Evolutionary conservation across 176 grass and related monocot genomes (phyloP).

Genomic region (Oryza punctata): DNA sequence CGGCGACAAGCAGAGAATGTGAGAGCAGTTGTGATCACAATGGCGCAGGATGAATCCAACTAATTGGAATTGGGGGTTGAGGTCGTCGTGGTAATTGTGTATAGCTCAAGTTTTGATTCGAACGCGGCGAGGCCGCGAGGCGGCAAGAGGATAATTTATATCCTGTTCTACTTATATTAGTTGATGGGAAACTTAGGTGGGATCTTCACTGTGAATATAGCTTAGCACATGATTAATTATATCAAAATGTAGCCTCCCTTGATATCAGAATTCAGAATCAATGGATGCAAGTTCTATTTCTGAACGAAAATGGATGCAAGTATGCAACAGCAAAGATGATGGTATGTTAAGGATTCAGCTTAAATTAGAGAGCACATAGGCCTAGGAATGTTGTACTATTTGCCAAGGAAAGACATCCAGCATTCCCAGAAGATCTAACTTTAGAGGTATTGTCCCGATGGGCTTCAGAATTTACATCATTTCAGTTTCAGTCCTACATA

Average conservation of each 20-base stretch:
- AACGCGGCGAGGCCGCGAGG: not conserved
- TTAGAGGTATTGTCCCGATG: too few species aligned
- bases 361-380: too few species aligned
- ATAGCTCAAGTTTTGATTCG: slow-evolving; percentile 26
- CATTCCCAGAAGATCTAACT: not conserved
- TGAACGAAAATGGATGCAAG: not conserved
- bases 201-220: slow-evolving; percentile 35
- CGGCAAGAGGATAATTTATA: not conserved
- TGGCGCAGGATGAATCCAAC: not conserved
- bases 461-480: too few species aligned
- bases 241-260: not conserved
- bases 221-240: not conserved
- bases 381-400: too few species aligned
- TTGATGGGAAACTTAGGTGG: not conserved
- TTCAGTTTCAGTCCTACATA: not conserved
- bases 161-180: slow-evolving; percentile 14
- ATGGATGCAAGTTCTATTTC: too few species aligned
- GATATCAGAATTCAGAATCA: not conserved
- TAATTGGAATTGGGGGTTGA: not conserved
- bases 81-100: slow-evolving; percentile 20
- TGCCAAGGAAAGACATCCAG: not conserved
- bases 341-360: not conserved
- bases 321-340: too few species aligned
- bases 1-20: slow-evolving; percentile 60
- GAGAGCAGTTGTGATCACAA: slow-evolving; percentile 13